A percentile compares a stretch with the other conserved stretches of the same genome.
Evolutionary conservation across 208 protist genomes (phyloP).

Genomic region (Novymonas esmeraldas): DNA sequence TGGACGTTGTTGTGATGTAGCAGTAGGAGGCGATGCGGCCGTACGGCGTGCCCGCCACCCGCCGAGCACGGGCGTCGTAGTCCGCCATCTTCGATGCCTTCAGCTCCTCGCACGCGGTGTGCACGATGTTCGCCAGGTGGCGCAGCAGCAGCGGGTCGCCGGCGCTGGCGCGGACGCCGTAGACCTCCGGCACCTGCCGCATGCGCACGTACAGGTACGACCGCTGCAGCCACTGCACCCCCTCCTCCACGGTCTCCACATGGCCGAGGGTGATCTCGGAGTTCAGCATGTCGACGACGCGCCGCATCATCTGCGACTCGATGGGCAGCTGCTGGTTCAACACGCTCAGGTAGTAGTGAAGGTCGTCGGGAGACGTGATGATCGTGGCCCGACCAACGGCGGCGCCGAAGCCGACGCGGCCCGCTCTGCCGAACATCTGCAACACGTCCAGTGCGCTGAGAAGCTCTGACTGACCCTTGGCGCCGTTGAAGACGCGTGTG

Average conservation of each 20-base stretch:
- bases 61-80: conserved; percentile 94
- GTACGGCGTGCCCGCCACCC: conserved; percentile 93
- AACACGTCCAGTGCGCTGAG: conserved; percentile 98
- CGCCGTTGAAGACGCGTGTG: conserved; percentile 99
- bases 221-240: conserved; percentile 96
- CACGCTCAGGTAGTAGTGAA: conserved; percentile 98
- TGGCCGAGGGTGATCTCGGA: conserved; percentile 98
- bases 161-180: conserved; percentile 87
- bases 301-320: conserved; percentile 97
- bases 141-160: conserved; percentile 88
- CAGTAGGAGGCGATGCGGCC: conserved; percentile 98
- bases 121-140: conserved; percentile 94
- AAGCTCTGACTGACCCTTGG: conserved; percentile 95
- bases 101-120: conserved; percentile 94
- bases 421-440: conserved; percentile 99
- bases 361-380: conserved; percentile 96
- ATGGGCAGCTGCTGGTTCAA: conserved; percentile 99
- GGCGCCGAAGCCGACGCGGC: conserved; percentile 95
- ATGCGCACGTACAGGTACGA: conserved; percentile 99
- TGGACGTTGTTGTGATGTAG: conserved; percentile 97
- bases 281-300: conserved; percentile 98
- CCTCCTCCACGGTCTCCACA: conserved; percentile 94
- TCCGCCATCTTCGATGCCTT: conserved; percentile 90
- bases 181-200: conserved; percentile 94
- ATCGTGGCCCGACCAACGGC: conserved; percentile 95